These are phyloP conservation scores for Metschnikowia vanudenii DNA, from an alignment of 805 yeast genomes.

Conservation along the genomic window DNA sequence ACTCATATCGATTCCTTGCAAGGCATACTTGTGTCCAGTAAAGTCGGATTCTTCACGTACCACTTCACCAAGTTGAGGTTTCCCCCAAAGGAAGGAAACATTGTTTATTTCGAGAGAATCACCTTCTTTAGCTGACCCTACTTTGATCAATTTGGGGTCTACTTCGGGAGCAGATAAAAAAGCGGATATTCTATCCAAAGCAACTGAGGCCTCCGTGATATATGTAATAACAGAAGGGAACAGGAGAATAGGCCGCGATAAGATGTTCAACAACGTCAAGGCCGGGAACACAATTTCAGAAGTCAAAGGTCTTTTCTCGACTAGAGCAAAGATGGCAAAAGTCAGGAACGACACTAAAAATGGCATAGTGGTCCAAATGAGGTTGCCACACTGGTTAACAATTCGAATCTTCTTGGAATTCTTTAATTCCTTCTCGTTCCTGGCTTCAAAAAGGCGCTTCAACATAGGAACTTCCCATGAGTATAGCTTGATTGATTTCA, in stretches of 20 bases:
- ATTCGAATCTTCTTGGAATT: conserved; percentile 24
- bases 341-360: conserved; percentile 62
- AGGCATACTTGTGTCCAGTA: conserved; percentile 27
- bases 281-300: conserved; percentile 73
- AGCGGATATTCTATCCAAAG: conserved; percentile 51
- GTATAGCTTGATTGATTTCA: conserved; percentile 27
- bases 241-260: conserved; percentile 57
- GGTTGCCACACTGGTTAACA: conserved; percentile 41
- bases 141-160: conserved; percentile 14
- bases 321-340: conserved; percentile 51
- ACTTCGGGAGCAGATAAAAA: conserved; percentile 38
- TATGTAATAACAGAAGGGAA: conserved; percentile 59
- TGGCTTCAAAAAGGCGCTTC: conserved; percentile 18
- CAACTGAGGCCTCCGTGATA: conserved; percentile 57
- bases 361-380: conserved; percentile 66
- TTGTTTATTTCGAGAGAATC: conserved; percentile 8
- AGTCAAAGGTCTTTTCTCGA: conserved; percentile 50
- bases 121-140: conserved; percentile 1
- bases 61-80: conserved; percentile 1
- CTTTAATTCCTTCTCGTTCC: conserved; percentile 23
- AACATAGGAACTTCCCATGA: conserved; percentile 30
- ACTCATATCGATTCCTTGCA: conserved; percentile 10
- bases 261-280: conserved; percentile 54
- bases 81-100: conserved; percentile 17
- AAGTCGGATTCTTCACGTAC: conserved; percentile 13